Conservation (phyloP, 1,284 basidiomycete species). For the Tremellales sp. region DNA sequence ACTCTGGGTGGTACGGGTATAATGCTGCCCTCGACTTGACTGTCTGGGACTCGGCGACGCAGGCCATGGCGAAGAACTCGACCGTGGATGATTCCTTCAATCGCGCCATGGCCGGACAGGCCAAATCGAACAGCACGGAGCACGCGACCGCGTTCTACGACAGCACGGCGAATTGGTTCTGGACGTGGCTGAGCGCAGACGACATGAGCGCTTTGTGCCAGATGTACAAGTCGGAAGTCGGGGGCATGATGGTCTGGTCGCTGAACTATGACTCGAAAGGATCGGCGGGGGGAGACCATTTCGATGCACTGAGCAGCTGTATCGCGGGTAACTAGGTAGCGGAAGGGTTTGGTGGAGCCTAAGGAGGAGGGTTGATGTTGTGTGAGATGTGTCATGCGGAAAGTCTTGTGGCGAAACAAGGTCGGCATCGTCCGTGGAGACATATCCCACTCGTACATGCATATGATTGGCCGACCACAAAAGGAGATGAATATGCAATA, state of each 20-base stretch:
- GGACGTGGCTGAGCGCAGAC: slow-evolving; percentile 22
- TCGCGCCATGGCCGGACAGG: background rate
- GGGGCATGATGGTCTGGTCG: slow-evolving; percentile 28
- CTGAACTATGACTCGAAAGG: slow-evolving; percentile 21
- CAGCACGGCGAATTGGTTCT: slow-evolving; percentile 14
- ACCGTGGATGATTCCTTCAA: background rate
- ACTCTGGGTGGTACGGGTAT: slow-evolving; percentile 17
- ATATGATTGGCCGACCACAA: too few species aligned
- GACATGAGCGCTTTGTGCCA: slow-evolving; percentile 22
- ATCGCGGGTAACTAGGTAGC: too few species aligned
- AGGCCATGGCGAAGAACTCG: background rate
- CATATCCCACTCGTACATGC: too few species aligned
- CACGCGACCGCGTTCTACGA: slow-evolving; percentile 13
- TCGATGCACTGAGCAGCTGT: slow-evolving; percentile 13
- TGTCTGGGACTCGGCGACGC: background rate
- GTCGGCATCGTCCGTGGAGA: too few species aligned
- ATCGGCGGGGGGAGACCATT: slow-evolving; percentile 12
- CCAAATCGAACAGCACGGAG: slow-evolving; percentile 1
- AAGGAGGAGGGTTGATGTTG: too few species aligned
- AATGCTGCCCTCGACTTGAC: slow-evolving; percentile 16
- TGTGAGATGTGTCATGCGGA: too few species aligned
- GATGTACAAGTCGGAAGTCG: slow-evolving; percentile 15
- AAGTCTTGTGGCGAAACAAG: too few species aligned
- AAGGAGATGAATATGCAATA: too few species aligned
- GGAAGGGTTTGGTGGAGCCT: too few species aligned